Conservation (phyloP, 176 grass and related monocot species). For the Triticum aestivum region DNA sequence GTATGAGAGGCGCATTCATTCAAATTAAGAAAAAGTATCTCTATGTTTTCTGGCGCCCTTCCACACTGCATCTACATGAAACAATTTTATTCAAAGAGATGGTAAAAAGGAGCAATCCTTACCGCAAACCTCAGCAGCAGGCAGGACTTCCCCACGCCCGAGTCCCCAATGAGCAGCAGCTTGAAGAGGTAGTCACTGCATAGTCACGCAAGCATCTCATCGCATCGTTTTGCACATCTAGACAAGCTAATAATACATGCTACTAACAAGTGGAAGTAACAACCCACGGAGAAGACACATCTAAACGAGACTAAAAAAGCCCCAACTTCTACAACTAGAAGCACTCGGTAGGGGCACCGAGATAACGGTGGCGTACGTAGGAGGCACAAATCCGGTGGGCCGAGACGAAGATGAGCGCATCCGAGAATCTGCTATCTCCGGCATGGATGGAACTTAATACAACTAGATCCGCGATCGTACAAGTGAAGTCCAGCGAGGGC, state of each 20-base stretch:
- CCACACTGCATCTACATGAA: background rate
- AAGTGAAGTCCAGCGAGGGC: background rate
- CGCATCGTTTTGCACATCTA: background rate
- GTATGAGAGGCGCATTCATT: background rate
- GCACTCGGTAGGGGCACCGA: background rate
- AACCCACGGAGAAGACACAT: background rate
- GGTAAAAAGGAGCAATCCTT: slow-evolving; percentile 24
- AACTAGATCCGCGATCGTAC: background rate
- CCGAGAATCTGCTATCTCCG: slow-evolving; percentile 10
- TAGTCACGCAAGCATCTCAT: slow-evolving; percentile 13
- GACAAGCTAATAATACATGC: background rate
- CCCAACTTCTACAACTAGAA: background rate
- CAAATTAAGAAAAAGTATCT: background rate
- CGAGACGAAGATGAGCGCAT: background rate
- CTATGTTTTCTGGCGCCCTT: background rate
- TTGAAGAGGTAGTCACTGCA: slow-evolving; percentile 87
- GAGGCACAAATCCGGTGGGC: background rate
- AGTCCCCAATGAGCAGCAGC: slow-evolving; percentile 78
- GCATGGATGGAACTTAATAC: background rate
- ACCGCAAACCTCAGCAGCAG: slow-evolving; percentile 84
- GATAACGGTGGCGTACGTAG: background rate
- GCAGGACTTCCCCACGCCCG: slow-evolving; percentile 77
- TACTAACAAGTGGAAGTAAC: background rate
- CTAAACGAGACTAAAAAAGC: background rate
- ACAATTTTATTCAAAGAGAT: background rate